Evolutionary conservation across 2,329 filamentous ascomycete species (phyloP).

Genomic region (Shiraia sp.): DNA sequence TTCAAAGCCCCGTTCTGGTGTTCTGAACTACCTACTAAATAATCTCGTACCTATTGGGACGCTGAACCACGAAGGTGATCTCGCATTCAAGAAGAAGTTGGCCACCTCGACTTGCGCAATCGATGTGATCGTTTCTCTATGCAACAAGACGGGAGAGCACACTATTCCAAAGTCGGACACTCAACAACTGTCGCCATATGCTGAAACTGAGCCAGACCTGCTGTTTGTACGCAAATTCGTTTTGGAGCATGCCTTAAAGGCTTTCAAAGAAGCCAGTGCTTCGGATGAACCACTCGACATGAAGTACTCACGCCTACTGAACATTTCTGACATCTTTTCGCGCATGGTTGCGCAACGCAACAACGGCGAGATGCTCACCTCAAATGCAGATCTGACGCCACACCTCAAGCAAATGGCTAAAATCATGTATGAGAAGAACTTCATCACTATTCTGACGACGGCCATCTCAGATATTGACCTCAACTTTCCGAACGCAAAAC

Average conservation of each 20-base stretch:
- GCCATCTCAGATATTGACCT: slow-evolving; percentile 96
- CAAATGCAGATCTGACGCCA: slow-evolving; percentile 40
- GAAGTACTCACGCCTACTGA: slow-evolving; percentile 86
- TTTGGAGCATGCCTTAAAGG: slow-evolving; percentile 86
- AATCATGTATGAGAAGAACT: slow-evolving; percentile 98
- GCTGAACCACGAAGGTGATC: slow-evolving; percentile 72
- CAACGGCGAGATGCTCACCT: slow-evolving; percentile 42
- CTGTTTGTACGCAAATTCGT: slow-evolving; percentile 94
- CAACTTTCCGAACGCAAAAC: slow-evolving; percentile 89
- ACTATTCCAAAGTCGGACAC: slow-evolving; percentile 56
- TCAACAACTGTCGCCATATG: slow-evolving; percentile 42
- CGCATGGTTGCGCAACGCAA: slow-evolving; percentile 74
- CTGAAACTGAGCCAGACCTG: slow-evolving; percentile 80
- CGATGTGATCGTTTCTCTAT: slow-evolving; percentile 81
- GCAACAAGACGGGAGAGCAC: slow-evolving; percentile 83
- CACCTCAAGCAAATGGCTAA: slow-evolving; percentile 85
- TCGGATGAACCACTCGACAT: slow-evolving; percentile 80
- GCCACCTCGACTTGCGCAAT: slow-evolving; percentile 86
- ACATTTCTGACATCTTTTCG: slow-evolving; percentile 87
- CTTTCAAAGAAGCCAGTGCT: slow-evolving; percentile 83
- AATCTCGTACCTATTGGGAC: slow-evolving; percentile 71
- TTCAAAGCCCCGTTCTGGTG: slow-evolving; percentile 88
- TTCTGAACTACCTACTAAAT: slow-evolving; percentile 91
- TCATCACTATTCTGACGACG: slow-evolving; percentile 82
- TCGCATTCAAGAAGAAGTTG: slow-evolving; percentile 79